Conservation (phyloP, 495 filamentous ascomycete species). For the Cetradonia linearis region DNA sequence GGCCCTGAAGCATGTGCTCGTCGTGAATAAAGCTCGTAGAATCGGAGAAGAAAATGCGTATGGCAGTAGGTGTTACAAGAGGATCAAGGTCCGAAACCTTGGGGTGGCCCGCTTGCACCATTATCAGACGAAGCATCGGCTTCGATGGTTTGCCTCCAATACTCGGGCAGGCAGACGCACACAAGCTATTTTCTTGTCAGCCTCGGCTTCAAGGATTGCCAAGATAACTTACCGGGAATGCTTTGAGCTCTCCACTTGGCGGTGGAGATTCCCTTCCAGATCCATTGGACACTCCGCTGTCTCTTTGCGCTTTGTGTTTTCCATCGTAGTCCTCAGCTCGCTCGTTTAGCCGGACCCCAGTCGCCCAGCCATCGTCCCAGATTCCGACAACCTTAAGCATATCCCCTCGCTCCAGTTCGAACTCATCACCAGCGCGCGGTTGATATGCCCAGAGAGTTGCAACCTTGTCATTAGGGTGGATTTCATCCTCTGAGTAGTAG, state of each 20-base stretch:
- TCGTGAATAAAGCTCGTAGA: neutral
- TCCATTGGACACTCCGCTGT: constrained; percentile 86
- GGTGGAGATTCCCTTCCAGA: constrained; percentile 59
- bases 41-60: neutral
- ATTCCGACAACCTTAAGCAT: constrained; percentile 99
- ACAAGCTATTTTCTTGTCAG: constrained; percentile 46
- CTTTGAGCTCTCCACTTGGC: constrained; percentile 80
- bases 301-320: constrained; percentile 65
- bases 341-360: constrained; percentile 72
- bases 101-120: constrained; percentile 20
- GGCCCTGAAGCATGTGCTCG: constrained; percentile 3
- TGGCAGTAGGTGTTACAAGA: neutral
- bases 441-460: constrained; percentile 94
- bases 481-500: constrained; percentile 96
- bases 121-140: constrained; percentile 50
- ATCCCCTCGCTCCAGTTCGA: constrained; percentile 86
- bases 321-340: constrained; percentile 81
- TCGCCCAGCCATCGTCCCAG: constrained; percentile 99
- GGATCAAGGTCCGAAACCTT: constrained; percentile 13
- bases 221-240: constrained; percentile 55
- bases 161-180: constrained; percentile 92
- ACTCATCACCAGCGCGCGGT: constrained; percentile 87
- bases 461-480: constrained; percentile 82
- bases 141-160: constrained; percentile 96
- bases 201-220: neutral